Percentiles rank a stretch among this genome's conserved stretches.
phyloP scores from a whole-genome alignment of 192 early-diverging fungal genomes.

The Neocallimastix lanati region DNA sequence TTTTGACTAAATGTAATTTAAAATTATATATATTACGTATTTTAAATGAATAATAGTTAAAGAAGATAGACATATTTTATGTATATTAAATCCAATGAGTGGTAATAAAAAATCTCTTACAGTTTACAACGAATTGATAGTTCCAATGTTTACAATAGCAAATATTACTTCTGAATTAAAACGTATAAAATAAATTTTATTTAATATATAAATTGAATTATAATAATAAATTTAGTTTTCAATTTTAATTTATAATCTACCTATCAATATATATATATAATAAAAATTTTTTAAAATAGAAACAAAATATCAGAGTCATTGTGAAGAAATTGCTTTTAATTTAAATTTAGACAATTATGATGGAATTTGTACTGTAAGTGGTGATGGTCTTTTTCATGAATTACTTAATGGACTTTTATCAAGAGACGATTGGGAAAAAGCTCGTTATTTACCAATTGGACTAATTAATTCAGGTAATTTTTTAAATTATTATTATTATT shows the following conservation, averaged over 20 bases:
- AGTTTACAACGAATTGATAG: neutral
- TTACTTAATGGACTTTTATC: slow-evolving; percentile 61
- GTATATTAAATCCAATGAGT: neutral
- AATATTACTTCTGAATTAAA: neutral
- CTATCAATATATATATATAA: no score
- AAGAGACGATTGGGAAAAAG: slow-evolving; percentile 37
- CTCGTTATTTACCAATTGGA: slow-evolving; percentile 28
- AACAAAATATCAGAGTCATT: slow-evolving; percentile 38
- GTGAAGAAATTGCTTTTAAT: slow-evolving; percentile 33
- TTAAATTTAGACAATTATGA: slow-evolving; percentile 33
- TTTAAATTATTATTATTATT: no score
- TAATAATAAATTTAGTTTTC: no score
- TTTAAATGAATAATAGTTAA: neutral
- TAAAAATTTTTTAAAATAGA: slow-evolving; percentile 10
- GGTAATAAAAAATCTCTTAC: neutral
- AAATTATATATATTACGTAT: no score
- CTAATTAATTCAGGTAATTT: neutral
- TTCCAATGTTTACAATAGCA: neutral
- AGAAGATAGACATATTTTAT: neutral
- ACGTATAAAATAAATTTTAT: neutral
- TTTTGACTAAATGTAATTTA: no score
- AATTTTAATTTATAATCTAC: no score
- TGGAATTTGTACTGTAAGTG: slow-evolving; percentile 45
- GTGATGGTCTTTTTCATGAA: slow-evolving; percentile 69
- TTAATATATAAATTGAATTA: no score